Base-by-base conservation (phyloP, 805 yeast genomes). In the Sugiyamaella valdiviana region DNA sequence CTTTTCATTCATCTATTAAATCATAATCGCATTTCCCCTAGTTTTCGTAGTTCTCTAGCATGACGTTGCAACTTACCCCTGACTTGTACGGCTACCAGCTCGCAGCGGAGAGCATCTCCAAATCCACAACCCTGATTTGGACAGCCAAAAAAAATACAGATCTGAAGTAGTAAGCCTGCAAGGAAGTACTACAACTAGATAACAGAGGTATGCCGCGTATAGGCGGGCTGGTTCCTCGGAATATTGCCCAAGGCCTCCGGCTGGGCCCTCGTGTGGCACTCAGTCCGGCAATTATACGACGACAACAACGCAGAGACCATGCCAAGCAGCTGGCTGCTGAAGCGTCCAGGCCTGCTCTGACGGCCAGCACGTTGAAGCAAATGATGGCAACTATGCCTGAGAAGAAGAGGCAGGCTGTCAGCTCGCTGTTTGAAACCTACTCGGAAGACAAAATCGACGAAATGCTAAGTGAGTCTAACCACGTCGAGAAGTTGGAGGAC, bases 361-460 rank as follows among this genome's bases (percentile, higher is more conserved):
- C 32, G 10, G 32, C 32, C 14, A 26, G 14, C 9, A 26, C 9
- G 14, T 26, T 26, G 32, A 26, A 26, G 32, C n/a, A 26, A 26
- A 26, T 26, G 32, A 26, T 26, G 32, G 32, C n/a, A 3, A 4
- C 32, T 10, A 26, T 26, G 32, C 32, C 32, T 26, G 7, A 26
- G 14, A 26, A n/a, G 9, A 44, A 32, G 2, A 35, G 39, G 15
- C 44, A 39, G 21, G 39, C 21, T 10, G 39, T 45, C 15, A 39
- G 22, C 19, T 45, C 49, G 5, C 15, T 45, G n/a, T 20, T 45
- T 12, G 39, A 35, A n/a, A 17, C 32, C n/a, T 20, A 45, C 5
- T 39, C 45, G 9, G 20, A 12, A 20, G 44, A 35, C 6, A 29
- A 45, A 29, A 23, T 45, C 29, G 39, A 39, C 19, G 9, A 14